phyloP scores from a whole-genome alignment of 768 basidiomycete species.

The Clitopilus hobsonii region DNA sequence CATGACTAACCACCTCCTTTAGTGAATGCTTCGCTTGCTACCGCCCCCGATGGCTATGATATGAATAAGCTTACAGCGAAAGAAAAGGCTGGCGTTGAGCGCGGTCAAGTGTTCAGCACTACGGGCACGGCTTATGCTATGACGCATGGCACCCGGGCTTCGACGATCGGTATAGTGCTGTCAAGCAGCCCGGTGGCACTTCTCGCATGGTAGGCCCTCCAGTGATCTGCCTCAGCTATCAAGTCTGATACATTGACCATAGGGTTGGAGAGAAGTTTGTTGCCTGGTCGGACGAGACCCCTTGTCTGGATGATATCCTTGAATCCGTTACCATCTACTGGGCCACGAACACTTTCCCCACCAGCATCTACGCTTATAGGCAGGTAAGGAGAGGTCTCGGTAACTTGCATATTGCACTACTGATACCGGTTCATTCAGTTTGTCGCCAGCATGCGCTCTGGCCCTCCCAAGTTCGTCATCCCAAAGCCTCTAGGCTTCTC shows the following conservation, averaged over 20 bases:
- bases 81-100: neutral
- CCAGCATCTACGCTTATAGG: neutral
- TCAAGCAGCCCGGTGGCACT: neutral
- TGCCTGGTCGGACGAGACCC: neutral
- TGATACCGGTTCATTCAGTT: no score
- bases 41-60: neutral
- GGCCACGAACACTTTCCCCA: neutral
- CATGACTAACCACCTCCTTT: no score
- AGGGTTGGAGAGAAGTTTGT: neutral
- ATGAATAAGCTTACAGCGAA: neutral
- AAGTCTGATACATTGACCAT: neutral
- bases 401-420: no score
- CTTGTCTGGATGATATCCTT: neutral
- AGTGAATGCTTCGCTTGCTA: neutral
- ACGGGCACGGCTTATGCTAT: neutral
- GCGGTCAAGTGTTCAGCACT: neutral
- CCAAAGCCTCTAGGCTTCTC: neutral
- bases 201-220: neutral
- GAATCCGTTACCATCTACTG: neutral
- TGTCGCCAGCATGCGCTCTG: no score
- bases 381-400: no score
- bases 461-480: no score
- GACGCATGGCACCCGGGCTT: neutral
- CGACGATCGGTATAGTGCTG: neutral
- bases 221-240: neutral